Conservation (phyloP, 2,329 filamentous ascomycete species). For the Nannizzia gypsea region DNA sequence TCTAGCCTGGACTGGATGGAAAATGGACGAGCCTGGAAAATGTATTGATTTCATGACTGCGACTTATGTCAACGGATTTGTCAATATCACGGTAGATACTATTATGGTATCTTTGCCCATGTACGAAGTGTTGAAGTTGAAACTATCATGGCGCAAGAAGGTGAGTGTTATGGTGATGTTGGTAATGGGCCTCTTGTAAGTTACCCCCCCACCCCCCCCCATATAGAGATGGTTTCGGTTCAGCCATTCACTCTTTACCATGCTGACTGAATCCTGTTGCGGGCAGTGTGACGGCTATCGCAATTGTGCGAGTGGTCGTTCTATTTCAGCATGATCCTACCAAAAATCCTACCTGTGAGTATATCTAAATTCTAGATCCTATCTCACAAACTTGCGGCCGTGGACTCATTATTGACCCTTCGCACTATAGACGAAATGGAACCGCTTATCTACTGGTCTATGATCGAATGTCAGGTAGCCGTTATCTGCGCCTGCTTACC, state of each 20-base stretch:
- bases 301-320: neutral
- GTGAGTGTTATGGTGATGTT: constrained; percentile 8
- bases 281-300: neutral
- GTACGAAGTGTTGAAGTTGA: constrained; percentile 17
- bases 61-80: constrained; percentile 14
- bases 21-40: constrained; percentile 10
- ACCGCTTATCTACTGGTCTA: constrained; percentile 7
- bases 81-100: constrained; percentile 17
- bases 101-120: constrained; percentile 18
- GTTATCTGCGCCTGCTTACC: constrained; percentile 10
- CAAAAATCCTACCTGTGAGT: neutral
- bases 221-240: neutral
- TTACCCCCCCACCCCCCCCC: too few species aligned
- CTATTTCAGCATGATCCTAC: neutral
- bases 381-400: neutral
- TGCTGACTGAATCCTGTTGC: neutral
- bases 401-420: too few species aligned
- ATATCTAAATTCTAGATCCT: neutral
- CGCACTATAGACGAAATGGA: constrained; percentile 6
- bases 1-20: constrained; percentile 16
- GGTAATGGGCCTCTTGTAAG: constrained; percentile 3
- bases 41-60: constrained; percentile 17
- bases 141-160: constrained; percentile 14
- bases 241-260: neutral
- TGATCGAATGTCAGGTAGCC: constrained; percentile 9